These are phyloP conservation scores for Dioszegia crocea DNA, from an alignment of 768 basidiomycete species.

Conservation along the genomic window DNA sequence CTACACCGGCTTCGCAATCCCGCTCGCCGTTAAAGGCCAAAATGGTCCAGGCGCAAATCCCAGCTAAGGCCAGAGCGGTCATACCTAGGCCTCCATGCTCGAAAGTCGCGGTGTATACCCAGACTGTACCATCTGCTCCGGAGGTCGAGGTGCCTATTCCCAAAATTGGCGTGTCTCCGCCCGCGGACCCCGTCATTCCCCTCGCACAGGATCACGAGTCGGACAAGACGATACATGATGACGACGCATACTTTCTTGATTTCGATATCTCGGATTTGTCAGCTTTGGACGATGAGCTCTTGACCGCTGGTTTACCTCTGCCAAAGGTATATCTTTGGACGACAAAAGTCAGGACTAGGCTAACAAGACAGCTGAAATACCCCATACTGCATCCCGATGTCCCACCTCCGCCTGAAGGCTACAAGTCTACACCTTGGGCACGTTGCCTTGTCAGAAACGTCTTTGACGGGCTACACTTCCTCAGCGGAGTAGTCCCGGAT, in stretches of 20 bases:
- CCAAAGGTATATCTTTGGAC: background rate
- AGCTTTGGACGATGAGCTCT: slow-evolving; percentile 26
- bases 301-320: slow-evolving; percentile 4
- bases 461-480: slow-evolving; percentile 18
- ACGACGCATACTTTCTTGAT: slow-evolving; percentile 31
- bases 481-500: slow-evolving; percentile 16
- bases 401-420: slow-evolving; percentile 27
- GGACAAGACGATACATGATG: slow-evolving; percentile 10
- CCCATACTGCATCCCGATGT: slow-evolving; percentile 37
- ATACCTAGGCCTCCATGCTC: background rate
- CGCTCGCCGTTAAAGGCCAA: slow-evolving; percentile 11
- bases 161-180: background rate
- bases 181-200: background rate
- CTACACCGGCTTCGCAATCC: background rate
- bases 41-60: background rate
- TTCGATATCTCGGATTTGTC: slow-evolving; percentile 38
- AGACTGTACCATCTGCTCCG: background rate
- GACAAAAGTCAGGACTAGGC: background rate
- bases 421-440: slow-evolving; percentile 36
- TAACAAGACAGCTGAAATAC: slow-evolving; percentile 20
- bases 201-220: background rate
- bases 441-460: slow-evolving; percentile 31
- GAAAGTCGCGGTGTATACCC: background rate
- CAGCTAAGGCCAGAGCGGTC: background rate
- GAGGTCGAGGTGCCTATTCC: background rate